phyloP scores from a whole-genome alignment of 140 eudicot genomes.

The Stevia rebaudiana region DNA sequence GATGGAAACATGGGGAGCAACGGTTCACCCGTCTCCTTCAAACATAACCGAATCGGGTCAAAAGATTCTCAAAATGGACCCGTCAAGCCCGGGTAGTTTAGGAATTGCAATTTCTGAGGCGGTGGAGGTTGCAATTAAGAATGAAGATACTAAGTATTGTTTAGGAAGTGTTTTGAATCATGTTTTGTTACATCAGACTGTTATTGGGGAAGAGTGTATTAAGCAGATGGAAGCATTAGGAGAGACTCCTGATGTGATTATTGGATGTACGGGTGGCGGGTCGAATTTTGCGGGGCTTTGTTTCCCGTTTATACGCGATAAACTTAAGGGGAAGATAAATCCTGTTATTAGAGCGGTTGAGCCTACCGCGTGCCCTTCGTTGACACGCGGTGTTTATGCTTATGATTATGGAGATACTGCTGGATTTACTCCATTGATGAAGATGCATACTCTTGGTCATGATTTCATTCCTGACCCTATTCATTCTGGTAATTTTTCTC shows the following conservation, averaged over 20 bases:
- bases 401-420: conserved; percentile 98
- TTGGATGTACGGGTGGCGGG: conserved; percentile 99
- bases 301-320: conserved; percentile 85
- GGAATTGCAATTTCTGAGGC: conserved; percentile 98
- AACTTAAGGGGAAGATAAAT: conserved; percentile 73
- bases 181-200: conserved; percentile 86
- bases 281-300: conserved; percentile 95
- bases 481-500: conserved; percentile 62
- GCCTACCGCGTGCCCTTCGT: conserved; percentile 92
- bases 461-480: conserved; percentile 95
- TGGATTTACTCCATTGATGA: conserved; percentile 83
- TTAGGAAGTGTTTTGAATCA: conserved; percentile 95
- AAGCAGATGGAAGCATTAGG: conserved; percentile 89
- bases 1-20: conserved; percentile 99
- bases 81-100: conserved; percentile 81
- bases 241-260: conserved; percentile 88
- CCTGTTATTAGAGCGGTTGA: conserved; percentile 87
- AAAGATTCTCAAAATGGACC: conserved; percentile 64
- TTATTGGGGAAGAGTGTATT: conserved; percentile 95
- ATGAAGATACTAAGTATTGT: conserved; percentile 75
- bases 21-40: conserved; percentile 92
- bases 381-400: conserved; percentile 76
- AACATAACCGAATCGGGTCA: conserved; percentile 65
- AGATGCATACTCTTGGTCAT: conserved; percentile 99
- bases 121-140: conserved; percentile 71